These are phyloP conservation scores for Calonectria pseudoreteaudii DNA, from an alignment of 2,329 filamentous ascomycete genomes.

Conservation along the genomic window DNA sequence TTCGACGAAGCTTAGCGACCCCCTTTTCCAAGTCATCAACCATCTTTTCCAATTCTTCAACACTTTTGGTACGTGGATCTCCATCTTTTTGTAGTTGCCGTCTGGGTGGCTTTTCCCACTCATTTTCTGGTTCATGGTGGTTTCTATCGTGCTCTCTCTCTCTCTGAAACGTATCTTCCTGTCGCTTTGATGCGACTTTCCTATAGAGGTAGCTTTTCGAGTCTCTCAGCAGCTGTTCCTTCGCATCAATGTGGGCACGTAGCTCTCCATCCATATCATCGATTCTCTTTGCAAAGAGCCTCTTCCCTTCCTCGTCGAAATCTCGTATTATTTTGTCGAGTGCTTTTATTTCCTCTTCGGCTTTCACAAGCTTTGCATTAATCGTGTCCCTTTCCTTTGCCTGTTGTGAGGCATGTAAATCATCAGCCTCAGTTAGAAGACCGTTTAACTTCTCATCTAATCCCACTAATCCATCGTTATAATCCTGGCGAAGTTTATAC, in stretches of 20 bases:
- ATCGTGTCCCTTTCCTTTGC: not conserved
- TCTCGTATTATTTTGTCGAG: slow-evolving; percentile 8
- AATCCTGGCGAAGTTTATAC: not conserved
- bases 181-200: not conserved
- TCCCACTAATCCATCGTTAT: not conserved
- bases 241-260: not conserved
- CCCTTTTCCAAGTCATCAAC: not conserved
- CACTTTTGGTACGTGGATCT: not conserved
- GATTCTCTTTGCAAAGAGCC: not conserved
- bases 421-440: not conserved
- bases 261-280: not conserved
- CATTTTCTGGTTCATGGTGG: no score
- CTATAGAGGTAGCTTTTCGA: not conserved
- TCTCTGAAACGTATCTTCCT: no score
- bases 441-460: not conserved
- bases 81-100: no score
- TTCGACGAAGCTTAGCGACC: not conserved
- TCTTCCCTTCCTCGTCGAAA: slow-evolving; percentile 9
- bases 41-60: not conserved
- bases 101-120: no score
- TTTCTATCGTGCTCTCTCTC: no score
- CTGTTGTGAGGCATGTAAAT: not conserved
- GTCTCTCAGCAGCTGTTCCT: not conserved
- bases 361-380: slow-evolving; percentile 1
- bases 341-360: not conserved